phyloP scores from a whole-genome alignment of 345 rosid genomes.

The Gossypium mustelinum region DNA sequence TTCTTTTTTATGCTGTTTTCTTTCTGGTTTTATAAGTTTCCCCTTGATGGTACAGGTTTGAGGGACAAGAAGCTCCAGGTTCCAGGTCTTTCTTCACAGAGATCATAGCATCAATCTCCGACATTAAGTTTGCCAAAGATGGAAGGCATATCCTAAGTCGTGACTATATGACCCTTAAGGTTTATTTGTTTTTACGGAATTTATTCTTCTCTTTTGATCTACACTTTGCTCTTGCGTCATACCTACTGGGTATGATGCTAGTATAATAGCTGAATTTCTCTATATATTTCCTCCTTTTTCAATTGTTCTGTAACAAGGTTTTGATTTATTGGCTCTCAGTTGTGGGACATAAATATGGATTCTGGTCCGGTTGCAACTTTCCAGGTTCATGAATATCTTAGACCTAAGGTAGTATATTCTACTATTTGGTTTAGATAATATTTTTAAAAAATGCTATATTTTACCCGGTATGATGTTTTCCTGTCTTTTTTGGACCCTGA shows the following conservation, averaged over 20 bases:
- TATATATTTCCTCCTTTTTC: neutral
- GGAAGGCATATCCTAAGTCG: conserved; percentile 94
- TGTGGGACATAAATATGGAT: conserved; percentile 22
- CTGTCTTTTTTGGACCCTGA: conserved; percentile 13
- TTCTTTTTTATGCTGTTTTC: neutral
- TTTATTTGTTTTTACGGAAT: conserved; percentile 15
- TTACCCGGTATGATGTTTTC: neutral
- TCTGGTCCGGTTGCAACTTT: conserved; percentile 70
- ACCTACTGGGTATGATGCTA: neutral
- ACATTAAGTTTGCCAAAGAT: conserved; percentile 80
- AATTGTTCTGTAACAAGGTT: conserved; percentile 4
- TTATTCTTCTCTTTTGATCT: neutral
- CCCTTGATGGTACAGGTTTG: conserved; percentile 57
- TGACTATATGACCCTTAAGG: conserved; percentile 99
- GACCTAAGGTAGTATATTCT: conserved; percentile 38
- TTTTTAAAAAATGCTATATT: conserved; percentile 2
- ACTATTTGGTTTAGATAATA: neutral
- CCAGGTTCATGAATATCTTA: conserved; percentile 71
- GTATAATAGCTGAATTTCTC: neutral
- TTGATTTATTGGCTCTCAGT: conserved; percentile 34
- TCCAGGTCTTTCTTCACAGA: conserved; percentile 96
- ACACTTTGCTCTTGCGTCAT: neutral
- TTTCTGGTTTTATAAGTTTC: conserved; percentile 13
- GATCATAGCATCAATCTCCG: conserved; percentile 97
- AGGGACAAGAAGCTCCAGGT: conserved; percentile 90